phyloP scores from a whole-genome alignment of 192 early-diverging fungal genomes.

The Entomortierella chlamydospora region DNA sequence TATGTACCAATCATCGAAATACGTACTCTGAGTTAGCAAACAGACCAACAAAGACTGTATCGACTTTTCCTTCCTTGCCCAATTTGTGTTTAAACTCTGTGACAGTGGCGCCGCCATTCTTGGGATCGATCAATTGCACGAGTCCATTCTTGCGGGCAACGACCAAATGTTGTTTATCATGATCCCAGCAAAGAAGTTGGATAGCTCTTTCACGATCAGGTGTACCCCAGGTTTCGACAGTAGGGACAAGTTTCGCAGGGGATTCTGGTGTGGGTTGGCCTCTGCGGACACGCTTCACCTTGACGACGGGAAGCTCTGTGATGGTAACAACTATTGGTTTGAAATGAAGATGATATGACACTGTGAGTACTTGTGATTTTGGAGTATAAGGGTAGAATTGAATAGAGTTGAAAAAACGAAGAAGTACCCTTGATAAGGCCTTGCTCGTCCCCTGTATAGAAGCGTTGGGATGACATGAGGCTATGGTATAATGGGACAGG shows the following conservation, averaged over 20 bases:
- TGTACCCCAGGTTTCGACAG: slow-evolving; percentile 52
- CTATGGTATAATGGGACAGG: background rate
- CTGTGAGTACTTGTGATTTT: background rate
- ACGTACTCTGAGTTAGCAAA: slow-evolving; percentile 60
- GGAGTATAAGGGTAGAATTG: background rate
- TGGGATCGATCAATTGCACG: slow-evolving; percentile 59
- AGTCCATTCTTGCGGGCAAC: slow-evolving; percentile 66
- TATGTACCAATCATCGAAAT: no score
- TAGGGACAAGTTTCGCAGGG: slow-evolving; percentile 16
- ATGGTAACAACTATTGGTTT: slow-evolving; percentile 35
- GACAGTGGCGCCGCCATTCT: slow-evolving; percentile 43
- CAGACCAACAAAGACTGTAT: slow-evolving; percentile 60
- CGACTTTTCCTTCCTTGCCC: slow-evolving; percentile 47
- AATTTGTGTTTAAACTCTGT: slow-evolving; percentile 51
- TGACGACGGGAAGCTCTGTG: slow-evolving; percentile 21
- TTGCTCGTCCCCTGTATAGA: slow-evolving; percentile 57
- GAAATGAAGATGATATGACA: background rate
- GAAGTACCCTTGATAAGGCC: slow-evolving; percentile 56
- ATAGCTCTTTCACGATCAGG: slow-evolving; percentile 40
- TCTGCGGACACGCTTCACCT: slow-evolving; percentile 31
- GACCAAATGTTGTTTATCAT: slow-evolving; percentile 56
- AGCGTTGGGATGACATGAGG: slow-evolving; percentile 47
- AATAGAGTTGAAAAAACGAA: background rate
- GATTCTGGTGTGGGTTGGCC: slow-evolving; percentile 27
- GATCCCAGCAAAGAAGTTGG: slow-evolving; percentile 52